A percentile compares a stretch with the other conserved stretches of the same genome.
Evolutionary conservation across 768 basidiomycete species (phyloP).

Genomic region (Megacollybia marginata): DNA sequence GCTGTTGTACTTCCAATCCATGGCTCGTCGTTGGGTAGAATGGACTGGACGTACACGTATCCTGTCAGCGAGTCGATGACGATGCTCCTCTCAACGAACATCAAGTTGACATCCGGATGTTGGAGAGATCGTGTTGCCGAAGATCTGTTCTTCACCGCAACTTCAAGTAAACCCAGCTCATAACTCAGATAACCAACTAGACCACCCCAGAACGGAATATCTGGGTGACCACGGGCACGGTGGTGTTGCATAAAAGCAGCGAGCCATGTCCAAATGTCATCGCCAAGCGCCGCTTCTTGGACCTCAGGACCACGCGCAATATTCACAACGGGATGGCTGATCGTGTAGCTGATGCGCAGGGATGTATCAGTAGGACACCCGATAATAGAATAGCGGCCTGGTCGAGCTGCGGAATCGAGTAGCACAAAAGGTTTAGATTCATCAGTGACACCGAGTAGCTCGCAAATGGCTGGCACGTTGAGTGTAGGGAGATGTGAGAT

Average conservation of each 20-base stretch:
- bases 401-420: conserved; percentile 70
- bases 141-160: conserved; percentile 24
- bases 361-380: conserved; percentile 48
- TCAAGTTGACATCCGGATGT: conserved; percentile 68
- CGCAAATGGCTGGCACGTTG: conserved; percentile 42
- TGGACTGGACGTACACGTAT: conserved; percentile 58
- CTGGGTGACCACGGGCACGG: conserved; percentile 40
- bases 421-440: conserved; percentile 57
- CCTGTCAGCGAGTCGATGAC: conserved; percentile 52
- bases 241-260: conserved; percentile 55
- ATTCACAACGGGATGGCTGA: conserved; percentile 43
- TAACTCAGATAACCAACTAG: conserved; percentile 74
- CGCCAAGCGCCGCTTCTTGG: conserved; percentile 32
- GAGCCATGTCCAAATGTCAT: conserved; percentile 71
- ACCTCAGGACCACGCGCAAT: conserved; percentile 29
- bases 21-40: conserved; percentile 43
- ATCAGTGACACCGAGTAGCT: conserved; percentile 53
- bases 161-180: conserved; percentile 61
- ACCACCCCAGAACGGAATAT: conserved; percentile 80
- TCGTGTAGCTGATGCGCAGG: conserved; percentile 48
- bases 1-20: conserved; percentile 48
- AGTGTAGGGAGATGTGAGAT: conserved; percentile 35
- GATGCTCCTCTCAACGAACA: conserved; percentile 75
- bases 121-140: conserved; percentile 10
- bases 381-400: conserved; percentile 69